Conservation (phyloP, 2,329 filamentous ascomycete species). For the Xylariales sp. region DNA sequence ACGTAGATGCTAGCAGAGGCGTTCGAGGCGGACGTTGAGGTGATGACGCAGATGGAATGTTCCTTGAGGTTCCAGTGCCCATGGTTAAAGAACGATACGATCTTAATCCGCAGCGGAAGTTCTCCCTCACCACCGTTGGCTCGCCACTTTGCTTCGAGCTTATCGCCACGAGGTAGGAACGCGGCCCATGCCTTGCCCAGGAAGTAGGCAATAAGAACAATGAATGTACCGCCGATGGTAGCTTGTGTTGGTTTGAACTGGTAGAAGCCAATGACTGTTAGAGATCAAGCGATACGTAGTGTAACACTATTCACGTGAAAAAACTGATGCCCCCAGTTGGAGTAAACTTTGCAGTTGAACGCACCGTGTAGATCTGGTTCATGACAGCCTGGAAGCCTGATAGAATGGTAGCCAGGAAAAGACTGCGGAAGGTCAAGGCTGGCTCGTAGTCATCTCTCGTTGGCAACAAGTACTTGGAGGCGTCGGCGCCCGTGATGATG, state of each 20-base stretch:
- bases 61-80: slow-evolving; percentile 52
- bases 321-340: too few species aligned
- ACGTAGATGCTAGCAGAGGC: slow-evolving; percentile 35
- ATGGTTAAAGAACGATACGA: slow-evolving; percentile 42
- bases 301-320: too few species aligned
- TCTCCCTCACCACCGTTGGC: slow-evolving; percentile 33
- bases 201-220: slow-evolving; percentile 54
- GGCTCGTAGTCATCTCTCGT: slow-evolving; percentile 49
- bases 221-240: slow-evolving; percentile 48
- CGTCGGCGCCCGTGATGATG: slow-evolving; percentile 49
- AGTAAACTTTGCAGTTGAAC: slow-evolving; percentile 10
- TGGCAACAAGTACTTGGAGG: slow-evolving; percentile 41
- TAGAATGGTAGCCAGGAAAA: slow-evolving; percentile 44
- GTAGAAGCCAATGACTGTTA: too few species aligned
- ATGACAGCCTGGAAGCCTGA: slow-evolving; percentile 51
- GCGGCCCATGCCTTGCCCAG: slow-evolving; percentile 43
- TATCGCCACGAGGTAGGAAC: slow-evolving; percentile 47
- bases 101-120: slow-evolving; percentile 33
- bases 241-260: slow-evolving; percentile 49
- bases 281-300: too few species aligned
- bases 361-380: slow-evolving; percentile 49
- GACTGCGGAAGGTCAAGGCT: slow-evolving; percentile 47
- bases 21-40: slow-evolving; percentile 49
- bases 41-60: slow-evolving; percentile 49
- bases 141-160: slow-evolving; percentile 42